Evolutionary conservation across 306 rosid genomes (phyloP), one percentile per base, ranked within the genome.

Genomic region (Styphnolobium japonicum): DNA sequence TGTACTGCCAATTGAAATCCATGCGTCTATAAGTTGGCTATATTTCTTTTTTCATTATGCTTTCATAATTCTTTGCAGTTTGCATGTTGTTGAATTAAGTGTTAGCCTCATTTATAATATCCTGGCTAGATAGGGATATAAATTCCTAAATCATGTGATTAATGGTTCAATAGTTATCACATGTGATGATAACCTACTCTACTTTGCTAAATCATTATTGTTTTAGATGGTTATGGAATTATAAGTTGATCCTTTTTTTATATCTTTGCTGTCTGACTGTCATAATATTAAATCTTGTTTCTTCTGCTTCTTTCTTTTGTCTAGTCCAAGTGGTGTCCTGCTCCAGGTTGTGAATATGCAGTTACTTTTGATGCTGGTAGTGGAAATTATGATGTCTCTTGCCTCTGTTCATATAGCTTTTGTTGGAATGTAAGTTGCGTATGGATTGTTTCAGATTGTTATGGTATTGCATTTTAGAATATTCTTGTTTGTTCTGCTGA

Each of bases 261-360:
- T 67, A 18, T 66, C 37, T n/a, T n/a, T 65, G 45, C 7, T 33
- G 14, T 66, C 56, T 69, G 67, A 16, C 23, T 80, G 82, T 63
- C 40, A 49, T 61, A 61, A 34, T 72, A n/a, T n/a, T n/a, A n/a
- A 55, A 69, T 46, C 22, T 82, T 18, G n/a, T 71, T 31, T 42
- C 11, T 68, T 10, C 25, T 6, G 6, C 64, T 75, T 61, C 12
- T 80, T 71, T 83, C 3, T 52, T 64, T 69, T 86, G 76, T 66
- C 45, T 79, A 92, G 98, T 90, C 92, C 78, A 93, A 93, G 85
- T 93, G 98, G 98, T 93, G 98, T 84, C 98, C 98, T 42, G 93
- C 92, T 76, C 98, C 98, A 53, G 98, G 97, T 70, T 93, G 98
- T 79, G 98, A 93, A 63, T 86, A 85, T 86, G 98, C 97, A 8